These are phyloP conservation scores for Monilinia fructigena DNA, from an alignment of 2,329 filamentous ascomycete species.

Conservation along the genomic window DNA sequence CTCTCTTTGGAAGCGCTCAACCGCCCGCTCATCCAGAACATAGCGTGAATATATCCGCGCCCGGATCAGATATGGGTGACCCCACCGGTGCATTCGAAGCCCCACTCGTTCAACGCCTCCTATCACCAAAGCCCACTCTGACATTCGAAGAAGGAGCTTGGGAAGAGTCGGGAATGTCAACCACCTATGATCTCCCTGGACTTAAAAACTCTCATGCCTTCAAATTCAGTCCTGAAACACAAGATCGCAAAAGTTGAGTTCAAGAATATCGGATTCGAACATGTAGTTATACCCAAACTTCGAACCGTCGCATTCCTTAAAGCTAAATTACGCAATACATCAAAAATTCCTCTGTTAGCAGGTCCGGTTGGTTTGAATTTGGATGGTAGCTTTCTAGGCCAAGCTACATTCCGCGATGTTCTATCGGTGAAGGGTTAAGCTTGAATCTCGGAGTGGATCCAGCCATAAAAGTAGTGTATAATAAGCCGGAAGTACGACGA, in stretches of 20 bases:
- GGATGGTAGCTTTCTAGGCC: slow-evolving; percentile 63
- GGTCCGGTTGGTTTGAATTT: slow-evolving; percentile 58
- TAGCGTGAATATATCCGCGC: neutral
- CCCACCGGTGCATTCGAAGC: neutral
- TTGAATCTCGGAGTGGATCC: slow-evolving; percentile 61
- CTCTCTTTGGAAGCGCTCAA: neutral
- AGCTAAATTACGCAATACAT: slow-evolving; percentile 55
- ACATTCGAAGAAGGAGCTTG: slow-evolving; percentile 54
- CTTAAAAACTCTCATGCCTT: slow-evolving; percentile 57
- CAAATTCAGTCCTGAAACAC: slow-evolving; percentile 53
- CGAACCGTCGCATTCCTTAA: slow-evolving; percentile 59
- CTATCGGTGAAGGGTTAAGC: slow-evolving; percentile 52
- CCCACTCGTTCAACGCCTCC: slow-evolving; percentile 7
- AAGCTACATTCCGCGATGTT: slow-evolving; percentile 54
- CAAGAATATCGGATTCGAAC: slow-evolving; percentile 51
- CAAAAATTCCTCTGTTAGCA: slow-evolving; percentile 54
- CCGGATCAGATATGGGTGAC: slow-evolving; percentile 6
- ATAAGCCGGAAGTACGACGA: slow-evolving; percentile 54
- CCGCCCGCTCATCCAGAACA: neutral
- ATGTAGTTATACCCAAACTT: slow-evolving; percentile 61
- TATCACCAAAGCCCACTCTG: slow-evolving; percentile 35
- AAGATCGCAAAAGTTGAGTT: slow-evolving; percentile 57
- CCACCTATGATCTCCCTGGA: slow-evolving; percentile 59
- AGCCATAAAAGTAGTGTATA: slow-evolving; percentile 54
- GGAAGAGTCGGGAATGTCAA: slow-evolving; percentile 58